Evolutionary conservation across 2,329 filamentous ascomycete genomes (phyloP), one percentile per base, ranked within the genome.

Genomic region (Cytospora schulzeri): DNA sequence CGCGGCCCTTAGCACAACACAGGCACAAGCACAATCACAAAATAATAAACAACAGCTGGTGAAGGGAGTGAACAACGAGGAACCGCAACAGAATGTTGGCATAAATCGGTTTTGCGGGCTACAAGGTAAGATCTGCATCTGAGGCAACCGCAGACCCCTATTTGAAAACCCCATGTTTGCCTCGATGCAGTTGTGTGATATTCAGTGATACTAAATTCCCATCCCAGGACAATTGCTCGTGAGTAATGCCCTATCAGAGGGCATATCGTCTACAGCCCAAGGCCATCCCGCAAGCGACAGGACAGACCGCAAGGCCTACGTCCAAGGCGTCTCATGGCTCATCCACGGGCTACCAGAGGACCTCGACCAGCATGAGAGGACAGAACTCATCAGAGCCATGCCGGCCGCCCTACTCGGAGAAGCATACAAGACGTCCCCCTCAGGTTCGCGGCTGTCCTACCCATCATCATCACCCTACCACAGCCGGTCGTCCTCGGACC

Each of bases 301-400:
- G 15, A 54, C 86, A 69, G 83, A 85, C 58, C 81, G 88, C 29
- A 85, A 86, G 67, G 80, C 88, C 12, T 91, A 89, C 73, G 75
- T 91, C 57, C 85, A 90, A 69, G 83, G 85, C 64, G 75, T 89
- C 4, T 82, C 83, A 3, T 89, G 89, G 72, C 78, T 91, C 28
- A 79, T 91, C n/a, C 82, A 82, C 66, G 88, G 84, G 9, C 79
- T 91, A 0, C 88, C 88, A 0, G 66, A 74, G 1, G 78, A 88
- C 57, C 80, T 91, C 33, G 83, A 81, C 35, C 75, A 76, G 2
- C 80, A 82, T 67, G 88, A 91, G 71, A 72, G 76, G 31, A 71
- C 81, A 28, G 80, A 80, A 55, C 76, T 89, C 5, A 80, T 79
- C 45, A 78, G 77, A 28, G 80, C 85, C 1, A 73, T 87, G 5